Conservation (phyloP, 352 stramenopile genomes). For the Globisporangium splendens region DNA sequence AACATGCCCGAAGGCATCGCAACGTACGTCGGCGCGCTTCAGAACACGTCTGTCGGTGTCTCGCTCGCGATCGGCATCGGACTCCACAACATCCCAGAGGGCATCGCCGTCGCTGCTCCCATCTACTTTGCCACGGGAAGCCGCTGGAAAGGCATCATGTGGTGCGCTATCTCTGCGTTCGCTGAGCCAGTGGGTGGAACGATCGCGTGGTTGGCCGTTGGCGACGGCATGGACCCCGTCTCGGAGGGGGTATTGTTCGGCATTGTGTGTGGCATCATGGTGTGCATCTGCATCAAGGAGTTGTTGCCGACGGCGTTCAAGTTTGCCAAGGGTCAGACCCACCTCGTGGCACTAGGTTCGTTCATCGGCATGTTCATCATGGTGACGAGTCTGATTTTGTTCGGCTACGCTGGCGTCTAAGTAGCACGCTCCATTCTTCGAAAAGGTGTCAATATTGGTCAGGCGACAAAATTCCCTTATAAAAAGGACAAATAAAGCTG, state of each 20-base stretch:
- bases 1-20: slow-evolving; percentile 96
- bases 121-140: slow-evolving; percentile 97
- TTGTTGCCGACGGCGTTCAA: slow-evolving; percentile 91
- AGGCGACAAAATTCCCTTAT: no score
- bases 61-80: slow-evolving; percentile 93
- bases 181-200: slow-evolving; percentile 90
- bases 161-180: slow-evolving; percentile 86
- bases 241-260: slow-evolving; percentile 91
- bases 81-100: slow-evolving; percentile 97
- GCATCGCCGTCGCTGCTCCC: slow-evolving; percentile 92
- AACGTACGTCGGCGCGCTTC: slow-evolving; percentile 89
- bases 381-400: slow-evolving; percentile 83
- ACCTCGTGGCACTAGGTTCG: slow-evolving; percentile 80
- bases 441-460: no score
- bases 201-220: slow-evolving; percentile 86
- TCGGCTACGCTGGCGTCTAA: slow-evolving; percentile 70
- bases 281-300: slow-evolving; percentile 90
- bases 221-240: slow-evolving; percentile 55
- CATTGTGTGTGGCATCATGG: slow-evolving; percentile 92
- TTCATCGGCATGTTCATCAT: slow-evolving; percentile 88
- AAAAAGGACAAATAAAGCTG: no score
- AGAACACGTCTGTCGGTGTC: slow-evolving; percentile 87
- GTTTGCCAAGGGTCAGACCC: slow-evolving; percentile 83
- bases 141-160: slow-evolving; percentile 93
- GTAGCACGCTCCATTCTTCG: neutral